Evolutionary conservation across 2,329 filamentous ascomycete species (phyloP).

Genomic region (Aspergillus puulaauensis): DNA sequence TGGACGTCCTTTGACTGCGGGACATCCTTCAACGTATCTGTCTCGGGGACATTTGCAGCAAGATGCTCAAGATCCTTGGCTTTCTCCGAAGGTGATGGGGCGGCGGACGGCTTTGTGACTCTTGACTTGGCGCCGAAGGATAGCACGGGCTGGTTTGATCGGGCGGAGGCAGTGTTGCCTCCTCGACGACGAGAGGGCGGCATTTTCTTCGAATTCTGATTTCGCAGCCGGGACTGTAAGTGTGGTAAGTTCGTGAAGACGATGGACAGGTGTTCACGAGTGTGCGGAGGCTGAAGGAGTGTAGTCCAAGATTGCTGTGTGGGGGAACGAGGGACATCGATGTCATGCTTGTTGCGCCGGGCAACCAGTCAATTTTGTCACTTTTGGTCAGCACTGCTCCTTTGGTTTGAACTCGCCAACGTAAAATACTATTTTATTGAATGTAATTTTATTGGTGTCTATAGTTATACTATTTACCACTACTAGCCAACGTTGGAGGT

Average conservation of each 20-base stretch:
- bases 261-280: background rate
- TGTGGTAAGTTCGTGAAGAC: background rate
- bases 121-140: slow-evolving; percentile 59
- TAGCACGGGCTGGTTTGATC: slow-evolving; percentile 57
- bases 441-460: no score
- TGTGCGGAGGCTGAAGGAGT: slow-evolving; percentile 3
- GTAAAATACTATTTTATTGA: no score
- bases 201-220: slow-evolving; percentile 31
- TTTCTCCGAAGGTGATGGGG: slow-evolving; percentile 30
- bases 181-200: slow-evolving; percentile 41
- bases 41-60: slow-evolving; percentile 36
- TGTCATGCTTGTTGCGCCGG: slow-evolving; percentile 21
- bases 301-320: slow-evolving; percentile 4
- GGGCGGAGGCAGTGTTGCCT: slow-evolving; percentile 37
- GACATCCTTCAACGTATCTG: slow-evolving; percentile 19
- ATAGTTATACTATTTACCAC: no score
- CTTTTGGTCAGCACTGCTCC: background rate
- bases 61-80: slow-evolving; percentile 33
- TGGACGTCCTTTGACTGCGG: slow-evolving; percentile 28
- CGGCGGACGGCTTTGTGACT: slow-evolving; percentile 57
- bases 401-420: background rate
- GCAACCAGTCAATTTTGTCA: slow-evolving; percentile 9
- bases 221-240: background rate
- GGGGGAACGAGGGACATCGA: slow-evolving; percentile 12
- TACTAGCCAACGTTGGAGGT: background rate